phyloP scores from a whole-genome alignment of 441 rosid species.

The Syzygium malaccense region DNA sequence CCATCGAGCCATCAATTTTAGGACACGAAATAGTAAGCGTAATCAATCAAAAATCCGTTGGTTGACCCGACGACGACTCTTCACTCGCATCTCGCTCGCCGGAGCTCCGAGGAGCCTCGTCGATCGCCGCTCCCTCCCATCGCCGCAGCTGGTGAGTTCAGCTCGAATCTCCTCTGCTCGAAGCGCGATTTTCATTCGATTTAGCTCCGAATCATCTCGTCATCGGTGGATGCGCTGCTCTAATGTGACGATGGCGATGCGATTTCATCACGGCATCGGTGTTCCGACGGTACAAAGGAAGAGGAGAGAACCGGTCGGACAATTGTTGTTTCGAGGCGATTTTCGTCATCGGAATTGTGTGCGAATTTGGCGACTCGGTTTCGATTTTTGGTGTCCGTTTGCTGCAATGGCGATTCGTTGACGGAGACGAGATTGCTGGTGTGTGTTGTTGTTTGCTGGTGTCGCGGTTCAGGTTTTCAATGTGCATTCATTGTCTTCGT shows the following conservation, averaged over 20 bases:
- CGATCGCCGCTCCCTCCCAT: neutral
- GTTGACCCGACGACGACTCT: neutral
- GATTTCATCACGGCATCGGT: neutral
- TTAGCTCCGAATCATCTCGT: neutral
- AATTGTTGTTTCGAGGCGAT: neutral
- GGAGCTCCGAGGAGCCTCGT: neutral
- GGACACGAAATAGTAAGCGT: neutral
- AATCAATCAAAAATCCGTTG: neutral
- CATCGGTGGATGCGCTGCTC: neutral
- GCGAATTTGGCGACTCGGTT: neutral
- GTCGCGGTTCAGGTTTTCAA: neutral
- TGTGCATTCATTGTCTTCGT: neutral
- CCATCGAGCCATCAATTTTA: neutral
- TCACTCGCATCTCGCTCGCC: neutral
- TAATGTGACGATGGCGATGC: neutral
- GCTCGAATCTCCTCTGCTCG: neutral
- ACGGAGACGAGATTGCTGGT: neutral
- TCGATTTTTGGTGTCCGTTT: neutral
- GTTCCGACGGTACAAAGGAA: neutral
- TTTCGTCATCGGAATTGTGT: neutral
- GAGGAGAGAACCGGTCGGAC: neutral
- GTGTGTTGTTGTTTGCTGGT: neutral
- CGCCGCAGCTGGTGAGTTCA: neutral
- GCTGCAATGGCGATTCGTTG: neutral
- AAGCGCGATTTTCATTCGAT: neutral